Evolutionary conservation across 1,284 basidiomycete genomes (phyloP).

Genomic region (Cutaneotrichosporon cavernicola): DNA sequence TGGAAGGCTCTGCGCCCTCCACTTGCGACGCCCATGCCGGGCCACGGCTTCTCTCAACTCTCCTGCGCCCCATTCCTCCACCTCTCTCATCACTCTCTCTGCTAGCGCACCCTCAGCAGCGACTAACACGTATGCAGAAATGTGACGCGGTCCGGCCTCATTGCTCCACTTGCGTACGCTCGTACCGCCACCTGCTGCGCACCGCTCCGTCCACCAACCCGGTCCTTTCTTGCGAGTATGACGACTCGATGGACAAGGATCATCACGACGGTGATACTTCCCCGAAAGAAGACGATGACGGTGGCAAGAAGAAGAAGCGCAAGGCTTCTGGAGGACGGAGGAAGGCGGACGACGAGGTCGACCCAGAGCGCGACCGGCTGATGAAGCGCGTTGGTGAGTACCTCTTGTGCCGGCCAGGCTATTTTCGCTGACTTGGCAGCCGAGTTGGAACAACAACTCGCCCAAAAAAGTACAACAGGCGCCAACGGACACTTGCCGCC

Average conservation of each 20-base stretch:
- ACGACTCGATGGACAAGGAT: constrained; percentile 34
- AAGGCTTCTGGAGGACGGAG: constrained; percentile 32
- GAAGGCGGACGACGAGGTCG: constrained; percentile 32
- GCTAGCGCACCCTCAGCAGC: not conserved
- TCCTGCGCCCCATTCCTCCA: not conserved
- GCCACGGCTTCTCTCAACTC: not conserved
- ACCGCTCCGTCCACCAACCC: constrained; percentile 43
- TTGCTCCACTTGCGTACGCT: constrained; percentile 50
- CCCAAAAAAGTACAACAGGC: not conserved
- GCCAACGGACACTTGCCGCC: not conserved
- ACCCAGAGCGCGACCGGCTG: constrained; percentile 39
- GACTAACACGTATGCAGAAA: constrained; percentile 35
- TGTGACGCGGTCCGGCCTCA: constrained; percentile 50
- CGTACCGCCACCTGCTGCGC: constrained; percentile 44
- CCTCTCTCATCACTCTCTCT: not conserved
- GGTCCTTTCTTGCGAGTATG: constrained; percentile 46
- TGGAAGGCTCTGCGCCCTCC: not conserved
- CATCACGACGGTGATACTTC: constrained; percentile 11
- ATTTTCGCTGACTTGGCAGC: constrained; percentile 17
- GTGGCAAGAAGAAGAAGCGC: constrained; percentile 39
- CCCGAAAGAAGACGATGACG: constrained; percentile 23
- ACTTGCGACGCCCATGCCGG: not conserved
- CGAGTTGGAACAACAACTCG: constrained; percentile 25
- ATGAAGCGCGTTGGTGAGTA: constrained; percentile 43
- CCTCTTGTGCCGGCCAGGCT: not conserved